Percentiles rank a stretch among this genome's conserved stretches.
Conservation (phyloP, 2,329 filamentous ascomycete species). For the Xylaria arbuscula region DNA sequence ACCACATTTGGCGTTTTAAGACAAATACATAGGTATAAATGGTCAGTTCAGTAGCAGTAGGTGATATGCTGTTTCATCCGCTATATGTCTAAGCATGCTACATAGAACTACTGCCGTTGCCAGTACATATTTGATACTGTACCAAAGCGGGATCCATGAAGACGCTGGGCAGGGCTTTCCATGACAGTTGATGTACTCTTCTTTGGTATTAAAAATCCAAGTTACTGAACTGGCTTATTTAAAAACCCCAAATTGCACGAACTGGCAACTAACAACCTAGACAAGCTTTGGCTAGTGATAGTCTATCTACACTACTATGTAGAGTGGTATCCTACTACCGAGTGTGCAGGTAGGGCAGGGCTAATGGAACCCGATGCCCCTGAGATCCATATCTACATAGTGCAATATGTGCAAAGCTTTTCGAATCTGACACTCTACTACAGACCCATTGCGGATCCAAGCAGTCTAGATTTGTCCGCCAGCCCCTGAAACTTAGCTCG, state of each 20-base stretch:
- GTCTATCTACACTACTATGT: too few relatives aligned
- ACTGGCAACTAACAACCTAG: too few relatives aligned
- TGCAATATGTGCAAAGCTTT: not conserved
- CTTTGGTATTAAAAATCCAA: too few relatives aligned
- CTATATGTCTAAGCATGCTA: not conserved
- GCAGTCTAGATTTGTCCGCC: constrained; percentile 17
- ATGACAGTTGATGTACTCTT: too few relatives aligned
- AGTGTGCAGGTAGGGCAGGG: not conserved
- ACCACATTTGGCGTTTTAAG: too few relatives aligned
- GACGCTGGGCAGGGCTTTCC: too few relatives aligned
- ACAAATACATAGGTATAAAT: not conserved
- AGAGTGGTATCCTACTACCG: not conserved
- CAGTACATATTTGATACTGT: too few relatives aligned
- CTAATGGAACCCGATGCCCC: constrained; percentile 6
- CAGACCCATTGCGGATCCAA: constrained; percentile 17
- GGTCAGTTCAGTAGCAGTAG: not conserved
- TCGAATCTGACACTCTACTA: constrained; percentile 29
- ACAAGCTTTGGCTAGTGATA: too few relatives aligned
- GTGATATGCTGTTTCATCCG: not conserved
- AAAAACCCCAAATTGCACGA: too few relatives aligned
- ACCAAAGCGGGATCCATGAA: too few relatives aligned
- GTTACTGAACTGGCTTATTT: too few relatives aligned
- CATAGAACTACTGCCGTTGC: too few relatives aligned
- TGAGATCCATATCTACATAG: constrained; percentile 6
- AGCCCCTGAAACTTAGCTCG: constrained; percentile 29